A percentile compares a stretch with the other conserved stretches of the same genome.
phyloP scores from a whole-genome alignment of 345 rosid species.

The Dimocarpus longan region DNA sequence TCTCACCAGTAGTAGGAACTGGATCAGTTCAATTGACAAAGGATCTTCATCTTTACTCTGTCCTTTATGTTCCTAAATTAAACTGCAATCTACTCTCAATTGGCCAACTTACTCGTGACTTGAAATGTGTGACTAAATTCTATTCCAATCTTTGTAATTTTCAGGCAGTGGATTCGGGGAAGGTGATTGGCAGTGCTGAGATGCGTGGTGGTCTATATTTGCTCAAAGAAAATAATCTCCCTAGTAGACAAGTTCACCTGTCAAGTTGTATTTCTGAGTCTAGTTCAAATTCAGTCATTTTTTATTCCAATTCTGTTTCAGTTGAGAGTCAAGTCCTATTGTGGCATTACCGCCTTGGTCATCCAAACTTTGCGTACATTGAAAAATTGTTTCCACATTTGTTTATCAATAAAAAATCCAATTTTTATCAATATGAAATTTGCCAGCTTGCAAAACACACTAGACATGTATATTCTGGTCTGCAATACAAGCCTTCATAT shows the following conservation, averaged over 20 bases:
- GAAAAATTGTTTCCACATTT: no score
- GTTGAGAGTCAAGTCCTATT: neutral
- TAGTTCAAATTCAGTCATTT: no score
- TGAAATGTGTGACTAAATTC: neutral
- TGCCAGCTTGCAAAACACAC: neutral
- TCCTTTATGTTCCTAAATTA: neutral
- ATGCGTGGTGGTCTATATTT: no score
- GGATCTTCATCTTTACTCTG: neutral
- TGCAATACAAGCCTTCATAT: neutral
- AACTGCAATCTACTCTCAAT: neutral
- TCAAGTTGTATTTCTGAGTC: no score
- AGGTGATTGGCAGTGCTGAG: constrained; percentile 10
- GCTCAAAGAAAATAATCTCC: neutral
- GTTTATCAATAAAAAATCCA: neutral
- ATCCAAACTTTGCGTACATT: neutral
- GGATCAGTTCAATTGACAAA: neutral
- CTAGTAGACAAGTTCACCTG: no score
- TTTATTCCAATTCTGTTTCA: no score
- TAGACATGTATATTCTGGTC: no score
- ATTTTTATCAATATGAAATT: neutral
- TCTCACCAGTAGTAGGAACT: no score
- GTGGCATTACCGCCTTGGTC: neutral
- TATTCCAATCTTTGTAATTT: neutral
- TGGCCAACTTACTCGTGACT: neutral
- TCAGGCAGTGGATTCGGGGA: neutral